Evolutionary conservation across 2,329 filamentous ascomycete genomes (phyloP), one percentile per base, ranked within the genome.

Genomic region (Talaromyces pinophilus): DNA sequence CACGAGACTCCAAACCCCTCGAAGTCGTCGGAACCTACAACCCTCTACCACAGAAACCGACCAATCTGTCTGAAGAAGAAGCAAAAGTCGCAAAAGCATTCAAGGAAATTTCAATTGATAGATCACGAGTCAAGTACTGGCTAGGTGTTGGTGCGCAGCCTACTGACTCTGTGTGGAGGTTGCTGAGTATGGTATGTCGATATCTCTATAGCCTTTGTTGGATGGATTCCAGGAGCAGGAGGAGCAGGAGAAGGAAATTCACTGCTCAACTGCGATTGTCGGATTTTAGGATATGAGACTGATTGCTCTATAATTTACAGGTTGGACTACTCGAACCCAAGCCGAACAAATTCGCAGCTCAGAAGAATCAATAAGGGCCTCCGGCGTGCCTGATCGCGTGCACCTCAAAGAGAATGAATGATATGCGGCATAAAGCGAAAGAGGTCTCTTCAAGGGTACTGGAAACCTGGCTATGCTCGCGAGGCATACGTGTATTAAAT

Each of bases 61-160:
- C 80, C 64, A 80, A 80, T 71, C 69, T 80, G 35, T 82, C 83
- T 15, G 79, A 84, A 50, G 82, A 82, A 69, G 77, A 79, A 69
- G 74, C 78, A 35, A 74, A 76, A 63, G 72, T 85, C n/a, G 87
- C 88, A 19, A 87, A 88, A 66, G 86, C 91, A 65, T 92, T 91
- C 83, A 99, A 99, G 81, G 93, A 98, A 71, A 91, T 99, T 76
- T 89, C 92, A 74, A 85, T 99, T 15, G 95, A 99, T 79, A 82
- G 86, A 7, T 83, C 87, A 70, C 85, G 95, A 67, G 91, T 94
- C 66, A 90, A 90, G 79, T 99, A 99, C 82, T 99, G 95, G 95
- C 85, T 99, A 42, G 95, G 95, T 77, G 94, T 98, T 3, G 95
- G 95, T 0, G 95, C 95, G 65, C 95, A 99, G 81, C 95, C 95